Evolutionary conservation across 139 green algal species (phyloP), one percentile per base, ranked within the genome.

Genomic region (Spirogloea muscicola): DNA sequence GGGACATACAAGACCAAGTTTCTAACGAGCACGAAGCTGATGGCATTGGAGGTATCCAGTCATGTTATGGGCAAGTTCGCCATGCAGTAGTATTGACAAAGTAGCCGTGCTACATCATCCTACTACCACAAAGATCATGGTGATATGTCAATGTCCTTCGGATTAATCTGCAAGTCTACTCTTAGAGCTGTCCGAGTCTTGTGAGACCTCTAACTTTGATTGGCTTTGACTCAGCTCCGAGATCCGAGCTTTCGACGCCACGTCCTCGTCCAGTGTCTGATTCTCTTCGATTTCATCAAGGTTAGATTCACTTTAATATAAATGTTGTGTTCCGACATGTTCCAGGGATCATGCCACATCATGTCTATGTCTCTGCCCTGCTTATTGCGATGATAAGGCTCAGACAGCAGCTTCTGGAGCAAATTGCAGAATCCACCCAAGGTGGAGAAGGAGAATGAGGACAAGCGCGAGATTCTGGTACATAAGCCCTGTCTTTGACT

Each of bases 1-100:
- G 49, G 49, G 49, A 27, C 10, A 21, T 73, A 66, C 49, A 73
- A 61, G 42, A 66, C 39, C n/a, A 73, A 73, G 64, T 73, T 44
- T 16, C 64, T 73, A 18, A 73, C 64, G n/a, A 73, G 64, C 10
- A 9, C 64, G 0, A 65, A 18, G 42, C 64, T 73, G 42, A 25
- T 73, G 42, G 5, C 7, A 21, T 27, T 73, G 13, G 48, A 68
- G 59, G 59, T 68, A 31, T 7, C n/a, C n/a, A n/a, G n/a, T n/a
- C n/a, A n/a, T n/a, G n/a, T n/a, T n/a, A n/a, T n/a, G n/a, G n/a
- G n/a, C n/a, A n/a, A n/a, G n/a, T n/a, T n/a, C n/a, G n/a, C n/a
- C n/a, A n/a, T n/a, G n/a, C n/a, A n/a, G n/a, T n/a, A n/a, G n/a
- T n/a, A n/a, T n/a, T n/a, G n/a, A n/a, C n/a, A n/a, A n/a, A n/a